These are phyloP conservation scores for Exophiala phaeomuriformis DNA, from an alignment of 2,329 filamentous ascomycete species.

Conservation along the genomic window DNA sequence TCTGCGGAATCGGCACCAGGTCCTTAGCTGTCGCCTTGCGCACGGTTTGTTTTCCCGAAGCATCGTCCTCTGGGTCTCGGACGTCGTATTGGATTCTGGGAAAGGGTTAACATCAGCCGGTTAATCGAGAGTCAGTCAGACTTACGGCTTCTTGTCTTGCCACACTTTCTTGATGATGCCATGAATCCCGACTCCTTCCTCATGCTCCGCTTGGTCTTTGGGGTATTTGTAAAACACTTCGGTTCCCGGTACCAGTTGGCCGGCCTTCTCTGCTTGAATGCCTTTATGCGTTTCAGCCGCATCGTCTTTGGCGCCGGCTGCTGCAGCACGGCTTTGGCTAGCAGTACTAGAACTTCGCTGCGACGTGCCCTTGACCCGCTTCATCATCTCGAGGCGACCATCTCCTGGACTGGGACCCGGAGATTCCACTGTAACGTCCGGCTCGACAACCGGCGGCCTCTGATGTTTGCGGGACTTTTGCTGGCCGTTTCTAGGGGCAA, in stretches of 20 bases:
- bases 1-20: constrained; percentile 67
- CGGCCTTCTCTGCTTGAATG: constrained; percentile 39
- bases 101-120: constrained; percentile 10
- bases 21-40: constrained; percentile 63
- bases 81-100: constrained; percentile 21
- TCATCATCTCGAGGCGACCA: constrained; percentile 37
- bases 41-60: constrained; percentile 23
- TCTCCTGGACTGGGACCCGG: constrained; percentile 37
- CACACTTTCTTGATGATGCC: constrained; percentile 69
- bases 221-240: constrained; percentile 47
- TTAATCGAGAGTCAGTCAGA: constrained; percentile 5
- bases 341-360: constrained; percentile 34
- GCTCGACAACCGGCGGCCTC: constrained; percentile 31
- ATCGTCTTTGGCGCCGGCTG: constrained; percentile 38
- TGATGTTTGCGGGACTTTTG: constrained; percentile 41
- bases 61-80: constrained; percentile 25
- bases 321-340: constrained; percentile 23
- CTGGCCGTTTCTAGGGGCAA: constrained; percentile 36
- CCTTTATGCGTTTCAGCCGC: constrained; percentile 36
- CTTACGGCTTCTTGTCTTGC: constrained; percentile 63
- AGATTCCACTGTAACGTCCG: constrained; percentile 41
- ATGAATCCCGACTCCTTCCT: constrained; percentile 56
- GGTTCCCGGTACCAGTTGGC: constrained; percentile 40
- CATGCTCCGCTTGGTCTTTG: constrained; percentile 46
- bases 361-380: constrained; percentile 38